phyloP scores from a whole-genome alignment of 352 stramenopile genomes.

The Globisporangium ultimum region DNA sequence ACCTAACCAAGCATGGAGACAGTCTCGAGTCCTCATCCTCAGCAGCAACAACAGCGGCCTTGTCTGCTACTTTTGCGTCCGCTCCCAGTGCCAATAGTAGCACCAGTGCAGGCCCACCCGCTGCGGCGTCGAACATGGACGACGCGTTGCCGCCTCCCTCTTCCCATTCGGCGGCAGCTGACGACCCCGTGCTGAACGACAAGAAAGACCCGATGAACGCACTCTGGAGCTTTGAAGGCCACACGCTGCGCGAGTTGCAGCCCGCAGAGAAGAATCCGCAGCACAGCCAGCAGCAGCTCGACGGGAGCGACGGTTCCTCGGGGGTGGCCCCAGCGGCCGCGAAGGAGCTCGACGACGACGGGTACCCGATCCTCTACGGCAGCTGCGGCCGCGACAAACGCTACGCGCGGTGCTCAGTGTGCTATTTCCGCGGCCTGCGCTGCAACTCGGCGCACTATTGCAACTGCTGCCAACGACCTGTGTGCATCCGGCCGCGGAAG shows the following conservation, averaged over 20 bases:
- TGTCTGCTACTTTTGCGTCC: conserved; percentile 15
- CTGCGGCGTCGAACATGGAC: not conserved
- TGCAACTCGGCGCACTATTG: conserved; percentile 73
- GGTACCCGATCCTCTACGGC: conserved; percentile 48
- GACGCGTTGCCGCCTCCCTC: conserved; percentile 1
- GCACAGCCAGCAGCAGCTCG: conserved; percentile 12
- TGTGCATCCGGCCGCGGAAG: conserved; percentile 63
- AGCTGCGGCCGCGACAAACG: conserved; percentile 68
- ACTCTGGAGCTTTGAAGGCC: conserved; percentile 63
- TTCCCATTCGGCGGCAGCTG: not conserved
- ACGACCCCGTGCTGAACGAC: conserved; percentile 13
- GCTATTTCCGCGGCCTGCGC: conserved; percentile 64
- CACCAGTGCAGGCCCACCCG: not conserved
- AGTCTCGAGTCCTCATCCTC: conserved; percentile 2
- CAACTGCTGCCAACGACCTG: conserved; percentile 61
- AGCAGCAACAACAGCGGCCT: conserved; percentile 8
- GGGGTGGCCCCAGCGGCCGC: conserved; percentile 1
- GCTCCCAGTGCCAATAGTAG: not conserved
- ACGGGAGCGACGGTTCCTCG: conserved; percentile 8
- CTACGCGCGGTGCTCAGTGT: conserved; percentile 70
- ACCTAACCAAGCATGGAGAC: not conserved
- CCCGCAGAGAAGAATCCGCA: conserved; percentile 36
- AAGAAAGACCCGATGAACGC: conserved; percentile 55
- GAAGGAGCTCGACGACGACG: conserved; percentile 36
- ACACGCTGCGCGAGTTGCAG: conserved; percentile 44